Base-by-base conservation (phyloP, 441 rosid genomes). In the Adansonia gregorii region DNA sequence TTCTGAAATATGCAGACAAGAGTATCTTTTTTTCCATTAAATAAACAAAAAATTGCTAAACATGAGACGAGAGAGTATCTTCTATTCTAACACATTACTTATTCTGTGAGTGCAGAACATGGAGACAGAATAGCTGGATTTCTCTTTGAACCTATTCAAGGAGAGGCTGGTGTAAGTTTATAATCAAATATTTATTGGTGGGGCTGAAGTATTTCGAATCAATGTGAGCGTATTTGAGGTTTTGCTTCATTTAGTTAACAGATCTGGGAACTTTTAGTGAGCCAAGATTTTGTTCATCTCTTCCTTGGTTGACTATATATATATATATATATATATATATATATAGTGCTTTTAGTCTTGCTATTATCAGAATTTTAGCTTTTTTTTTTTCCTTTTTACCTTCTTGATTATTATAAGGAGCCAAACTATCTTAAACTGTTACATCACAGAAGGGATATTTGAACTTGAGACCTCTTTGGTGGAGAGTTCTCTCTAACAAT, bases 61-160 rank as follows among this genome's bases (percentile, higher is more conserved):
- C 8, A 51, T 27, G 39, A 39, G 39, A 64, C 64, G 20, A 8
- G 63, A 58, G 11, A 19, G 46, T 71, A 2, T 48, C 20, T 48
- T 48, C 48, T 61, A n/a, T 24, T 48, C 46, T 60, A 24, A 77
- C 46, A 82, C 48, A 63, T 19, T 71, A 59, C 6, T 58, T 67
- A 20, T 31, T 20, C 60, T 75, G 55, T 83, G 84, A 72, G 45
- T 86, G 67, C 89, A 94, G 97, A 94, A 73, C 83, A 76, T 39
- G 98, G 94, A 86, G 91, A 94, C 65, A 87, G 60, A 45, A 91
- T 95, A 61, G 97, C 98, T 0, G 99, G 95, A 84, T 95, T 94
- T 86, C 95, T 95, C 78, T 94, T 94, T 48, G 98, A 95, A 82
- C 98, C 99, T 12, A 92, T 95, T 84, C 98, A 94, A 91, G 99